These are phyloP conservation scores for Candida tibetensis DNA, from an alignment of 805 yeast genomes.

Conservation along the genomic window DNA sequence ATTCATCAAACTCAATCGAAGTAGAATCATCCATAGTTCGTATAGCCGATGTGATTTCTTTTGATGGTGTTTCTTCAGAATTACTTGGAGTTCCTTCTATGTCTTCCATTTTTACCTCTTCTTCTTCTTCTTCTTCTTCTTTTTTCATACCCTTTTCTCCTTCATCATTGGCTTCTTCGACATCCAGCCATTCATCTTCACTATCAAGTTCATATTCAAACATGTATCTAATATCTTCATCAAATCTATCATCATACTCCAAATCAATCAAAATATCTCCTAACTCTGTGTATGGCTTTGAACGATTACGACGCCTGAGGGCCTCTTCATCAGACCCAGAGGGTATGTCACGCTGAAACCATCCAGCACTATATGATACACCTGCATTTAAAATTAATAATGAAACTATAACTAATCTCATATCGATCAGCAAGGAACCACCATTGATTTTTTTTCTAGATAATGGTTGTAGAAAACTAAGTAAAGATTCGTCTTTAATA, in stretches of 20 bases:
- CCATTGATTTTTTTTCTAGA: slow-evolving; percentile 54
- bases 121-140: slow-evolving; percentile 18
- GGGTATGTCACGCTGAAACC: slow-evolving; percentile 1
- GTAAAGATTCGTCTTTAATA: slow-evolving; percentile 54
- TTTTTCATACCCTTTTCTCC: slow-evolving; percentile 5
- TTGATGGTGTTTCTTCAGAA: slow-evolving; percentile 4
- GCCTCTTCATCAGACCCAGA: slow-evolving; percentile 7
- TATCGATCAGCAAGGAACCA: slow-evolving; percentile 59
- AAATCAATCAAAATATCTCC: slow-evolving; percentile 54
- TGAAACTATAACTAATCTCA: slow-evolving; percentile 56
- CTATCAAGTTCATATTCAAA: slow-evolving; percentile 50
- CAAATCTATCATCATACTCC: slow-evolving; percentile 62
- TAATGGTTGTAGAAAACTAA: slow-evolving; percentile 63
- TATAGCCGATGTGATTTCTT: slow-evolving; percentile 15
- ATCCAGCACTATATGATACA: slow-evolving; percentile 13
- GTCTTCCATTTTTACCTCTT: slow-evolving; percentile 17
- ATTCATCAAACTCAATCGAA: slow-evolving; percentile 50
- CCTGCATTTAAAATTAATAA: slow-evolving; percentile 34
- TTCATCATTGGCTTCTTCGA: slow-evolving; percentile 10
- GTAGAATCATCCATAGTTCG: slow-evolving; percentile 14
- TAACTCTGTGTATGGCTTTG: slow-evolving; percentile 36
- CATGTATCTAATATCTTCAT: slow-evolving; percentile 63
- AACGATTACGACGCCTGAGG: slow-evolving; percentile 16
- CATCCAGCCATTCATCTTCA: slow-evolving; percentile 17
- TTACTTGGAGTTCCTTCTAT: slow-evolving; percentile 5